Base-by-base conservation (phyloP, 305 asterid genomes). In the Fraxinus baroniana region DNA sequence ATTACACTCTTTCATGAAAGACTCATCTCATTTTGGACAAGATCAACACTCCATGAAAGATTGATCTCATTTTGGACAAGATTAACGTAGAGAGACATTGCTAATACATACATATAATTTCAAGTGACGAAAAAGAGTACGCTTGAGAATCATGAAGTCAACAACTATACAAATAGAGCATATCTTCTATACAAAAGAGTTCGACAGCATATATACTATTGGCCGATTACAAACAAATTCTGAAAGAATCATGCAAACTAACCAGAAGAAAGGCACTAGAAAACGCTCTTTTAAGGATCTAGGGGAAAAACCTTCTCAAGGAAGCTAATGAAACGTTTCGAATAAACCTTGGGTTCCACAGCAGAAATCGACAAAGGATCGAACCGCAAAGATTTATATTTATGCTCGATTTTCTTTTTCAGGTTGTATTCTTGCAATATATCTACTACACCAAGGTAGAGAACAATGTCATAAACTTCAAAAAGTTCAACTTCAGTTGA, bases 381-480 rank as follows among this genome's bases (percentile, higher is more conserved):
- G 33, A 79, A 85, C 89, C 86, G 91, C 81, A 94, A 32, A 4
- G 98, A 90, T 87, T 96, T 96, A 85, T 83, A 93, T 0, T 86
- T 80, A 74, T 91, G 97, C 89, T 96, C 99, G 32, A 92, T 24
- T 81, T 90, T 94, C 95, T 96, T 96, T 79, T 74, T 93, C 86
- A 87, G 24, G 92, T 92, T 94, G 90, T 94, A 96, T 49, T 93
- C 92, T 90, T 96, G 99, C 80, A 96, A 80, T 87, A 94, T 90
- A 85, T 96, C 99, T 8, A 96, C 93, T 37, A 96, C 85, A 75
- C 99, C 99, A 24, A 95, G 93, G 84, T 93, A 96, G 44, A 96
- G 97, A 82, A 96, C 97, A 13, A 94, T 97, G 49, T 96, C 98
- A 35, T 96, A 94, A 37, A 96, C 97, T 91, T 94, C 99, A 76